Evolutionary conservation across 75 land plant species (phyloP).

Genomic region (Cunninghamia lanceolata): DNA sequence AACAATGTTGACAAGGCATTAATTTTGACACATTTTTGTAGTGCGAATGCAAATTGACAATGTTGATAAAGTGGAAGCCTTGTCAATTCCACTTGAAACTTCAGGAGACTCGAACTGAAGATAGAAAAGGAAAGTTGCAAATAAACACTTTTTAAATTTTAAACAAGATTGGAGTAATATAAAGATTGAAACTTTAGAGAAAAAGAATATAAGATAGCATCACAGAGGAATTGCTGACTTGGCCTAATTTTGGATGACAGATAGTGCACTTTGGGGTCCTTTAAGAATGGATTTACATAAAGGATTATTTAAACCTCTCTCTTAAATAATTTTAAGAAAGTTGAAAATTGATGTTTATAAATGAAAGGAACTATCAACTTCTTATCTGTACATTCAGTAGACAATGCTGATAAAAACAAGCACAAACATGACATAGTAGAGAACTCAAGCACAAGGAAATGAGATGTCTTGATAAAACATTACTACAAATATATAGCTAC

Average conservation of each 20-base stretch:
- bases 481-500: not conserved
- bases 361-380: not conserved
- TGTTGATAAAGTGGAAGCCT: not conserved
- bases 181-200: not conserved
- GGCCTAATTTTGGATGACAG: not conserved
- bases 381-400: not conserved
- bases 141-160: not conserved
- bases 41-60: not conserved
- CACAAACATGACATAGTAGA: not conserved
- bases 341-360: not conserved
- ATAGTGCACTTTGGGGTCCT: not conserved
- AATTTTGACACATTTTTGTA: not conserved
- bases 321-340: not conserved
- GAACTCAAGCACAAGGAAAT: not conserved
- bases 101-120: not conserved
- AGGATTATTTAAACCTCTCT: not conserved
- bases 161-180: not conserved
- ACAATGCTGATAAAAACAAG: not conserved
- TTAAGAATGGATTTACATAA: not conserved
- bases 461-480: not conserved
- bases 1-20: not conserved
- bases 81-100: slow-evolving; percentile 2
- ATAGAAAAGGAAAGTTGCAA: not conserved
- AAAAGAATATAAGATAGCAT: not conserved
- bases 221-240: not conserved